phyloP scores from a whole-genome alignment of 805 yeast species.

The Candida suzukii region DNA sequence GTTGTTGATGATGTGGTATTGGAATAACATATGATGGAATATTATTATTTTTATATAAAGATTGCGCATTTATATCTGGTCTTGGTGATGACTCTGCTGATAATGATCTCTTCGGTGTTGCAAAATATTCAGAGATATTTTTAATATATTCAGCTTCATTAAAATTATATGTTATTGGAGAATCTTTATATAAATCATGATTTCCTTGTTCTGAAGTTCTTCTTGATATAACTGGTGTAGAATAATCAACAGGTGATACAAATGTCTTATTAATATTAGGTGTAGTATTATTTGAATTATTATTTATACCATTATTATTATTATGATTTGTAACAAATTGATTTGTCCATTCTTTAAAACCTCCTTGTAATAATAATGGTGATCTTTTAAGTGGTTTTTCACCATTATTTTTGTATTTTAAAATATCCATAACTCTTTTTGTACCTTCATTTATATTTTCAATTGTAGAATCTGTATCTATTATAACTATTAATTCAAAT shows the following conservation, averaged over 20 bases:
- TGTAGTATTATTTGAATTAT: background rate
- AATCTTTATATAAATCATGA: background rate
- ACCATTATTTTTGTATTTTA: constrained; percentile 30
- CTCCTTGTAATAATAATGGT: constrained; percentile 48
- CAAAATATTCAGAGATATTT: constrained; percentile 15
- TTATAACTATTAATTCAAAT: constrained; percentile 60
- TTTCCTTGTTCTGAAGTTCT: background rate
- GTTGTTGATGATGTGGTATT: too few species aligned
- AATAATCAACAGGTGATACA: constrained; percentile 12
- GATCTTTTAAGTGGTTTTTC: constrained; percentile 29
- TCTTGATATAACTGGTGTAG: constrained; percentile 12
- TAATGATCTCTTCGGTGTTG: constrained; percentile 1
- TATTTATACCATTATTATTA: background rate
- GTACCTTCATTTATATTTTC: constrained; percentile 10
- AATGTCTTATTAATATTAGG: background rate
- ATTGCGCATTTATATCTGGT: too few species aligned
- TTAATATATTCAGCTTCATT: constrained; percentile 11
- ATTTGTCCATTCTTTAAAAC: constrained; percentile 55
- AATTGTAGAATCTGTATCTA: constrained; percentile 39
- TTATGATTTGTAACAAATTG: constrained; percentile 1
- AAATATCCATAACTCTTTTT: constrained; percentile 27
- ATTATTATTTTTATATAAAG: too few species aligned
- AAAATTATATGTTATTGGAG: background rate
- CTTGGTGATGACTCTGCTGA: background rate
- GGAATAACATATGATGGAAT: too few species aligned